These are phyloP conservation scores for Boletus sp. DNA, from an alignment of 768 basidiomycete species.

Conservation along the genomic window DNA sequence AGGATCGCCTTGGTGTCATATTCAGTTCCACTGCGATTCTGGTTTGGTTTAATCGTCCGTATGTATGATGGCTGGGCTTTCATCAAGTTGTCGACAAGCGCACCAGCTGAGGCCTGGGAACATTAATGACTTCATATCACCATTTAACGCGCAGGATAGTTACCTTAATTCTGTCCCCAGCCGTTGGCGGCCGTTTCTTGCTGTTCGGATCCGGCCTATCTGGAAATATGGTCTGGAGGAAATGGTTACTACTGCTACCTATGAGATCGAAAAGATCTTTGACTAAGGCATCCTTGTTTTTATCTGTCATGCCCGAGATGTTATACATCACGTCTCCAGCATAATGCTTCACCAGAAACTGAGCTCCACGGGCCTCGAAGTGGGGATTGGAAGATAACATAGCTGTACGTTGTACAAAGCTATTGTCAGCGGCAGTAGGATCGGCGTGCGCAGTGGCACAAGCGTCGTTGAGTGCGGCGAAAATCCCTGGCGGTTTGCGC, in stretches of 20 bases:
- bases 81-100: constrained; percentile 97
- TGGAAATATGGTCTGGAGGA: constrained; percentile 86
- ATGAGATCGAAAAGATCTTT: constrained; percentile 94
- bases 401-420: constrained; percentile 90
- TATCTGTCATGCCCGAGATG: constrained; percentile 97
- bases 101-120: constrained; percentile 81
- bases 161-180: constrained; percentile 96
- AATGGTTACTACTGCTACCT: constrained; percentile 74
- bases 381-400: constrained; percentile 82
- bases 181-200: constrained; percentile 97
- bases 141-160: constrained; percentile 1
- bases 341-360: constrained; percentile 95
- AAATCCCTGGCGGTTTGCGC: constrained; percentile 92
- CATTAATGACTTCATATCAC: neutral
- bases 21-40: constrained; percentile 89
- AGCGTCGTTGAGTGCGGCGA: constrained; percentile 98
- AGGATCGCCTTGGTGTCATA: constrained; percentile 94
- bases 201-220: constrained; percentile 94
- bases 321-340: constrained; percentile 99
- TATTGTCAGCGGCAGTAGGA: constrained; percentile 92
- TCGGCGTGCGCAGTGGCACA: constrained; percentile 98
- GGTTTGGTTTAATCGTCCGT: constrained; percentile 98
- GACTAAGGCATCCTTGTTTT: constrained; percentile 97
- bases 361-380: constrained; percentile 90
- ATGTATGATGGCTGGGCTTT: constrained; percentile 97